Conservation (phyloP, 805 yeast genomes). For the Ogataea nonfermentans region DNA sequence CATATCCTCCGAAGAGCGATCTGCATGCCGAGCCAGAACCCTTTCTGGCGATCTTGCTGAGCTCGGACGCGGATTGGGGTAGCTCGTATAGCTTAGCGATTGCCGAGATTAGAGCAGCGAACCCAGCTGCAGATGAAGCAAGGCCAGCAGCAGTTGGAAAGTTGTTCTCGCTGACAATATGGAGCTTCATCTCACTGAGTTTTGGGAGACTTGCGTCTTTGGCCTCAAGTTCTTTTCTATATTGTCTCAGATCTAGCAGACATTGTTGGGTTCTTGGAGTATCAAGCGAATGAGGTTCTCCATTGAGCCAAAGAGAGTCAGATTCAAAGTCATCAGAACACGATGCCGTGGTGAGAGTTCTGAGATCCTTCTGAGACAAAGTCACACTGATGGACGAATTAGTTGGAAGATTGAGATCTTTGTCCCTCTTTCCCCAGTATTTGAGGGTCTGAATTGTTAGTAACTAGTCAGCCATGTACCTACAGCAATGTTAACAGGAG, state of each 20-base stretch:
- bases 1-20: slow-evolving; percentile 95
- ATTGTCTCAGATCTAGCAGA: slow-evolving; percentile 66
- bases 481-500: slow-evolving; percentile 96
- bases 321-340: slow-evolving; percentile 52
- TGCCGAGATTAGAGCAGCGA: slow-evolving; percentile 92
- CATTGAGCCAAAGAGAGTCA: slow-evolving; percentile 84
- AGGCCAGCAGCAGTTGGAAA: slow-evolving; percentile 99
- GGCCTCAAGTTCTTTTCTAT: slow-evolving; percentile 62
- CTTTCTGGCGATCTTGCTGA: slow-evolving; percentile 92
- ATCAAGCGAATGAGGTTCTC: slow-evolving; percentile 69
- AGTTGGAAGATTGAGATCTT: slow-evolving; percentile 84
- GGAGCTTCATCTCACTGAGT: slow-evolving; percentile 63
- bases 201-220: slow-evolving; percentile 54
- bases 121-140: slow-evolving; percentile 98
- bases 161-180: slow-evolving; percentile 89
- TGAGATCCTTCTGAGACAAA: slow-evolving; percentile 81
- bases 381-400: slow-evolving; percentile 96
- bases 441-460: slow-evolving; percentile 62
- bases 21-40: slow-evolving; percentile 99
- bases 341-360: slow-evolving; percentile 89
- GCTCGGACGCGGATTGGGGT: slow-evolving; percentile 81
- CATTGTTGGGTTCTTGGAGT: slow-evolving; percentile 69
- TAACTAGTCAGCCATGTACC: slow-evolving; percentile 23
- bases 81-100: slow-evolving; percentile 80
- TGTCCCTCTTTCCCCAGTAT: slow-evolving; percentile 99